Evolutionary conservation across 257 asterid species (phyloP).

Genomic region (Eucommia ulmoides): DNA sequence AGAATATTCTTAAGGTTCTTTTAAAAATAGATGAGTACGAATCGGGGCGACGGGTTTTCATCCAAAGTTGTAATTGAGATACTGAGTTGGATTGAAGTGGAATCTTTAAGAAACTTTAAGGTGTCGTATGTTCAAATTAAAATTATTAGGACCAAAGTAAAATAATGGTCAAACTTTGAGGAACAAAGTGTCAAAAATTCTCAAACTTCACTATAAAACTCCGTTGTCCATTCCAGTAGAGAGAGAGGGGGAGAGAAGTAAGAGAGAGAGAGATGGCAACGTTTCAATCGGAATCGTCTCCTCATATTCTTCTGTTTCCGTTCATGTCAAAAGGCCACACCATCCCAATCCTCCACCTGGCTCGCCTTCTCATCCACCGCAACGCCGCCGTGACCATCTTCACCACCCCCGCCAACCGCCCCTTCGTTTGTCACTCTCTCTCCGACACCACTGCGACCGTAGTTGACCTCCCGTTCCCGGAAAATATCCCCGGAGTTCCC

Average conservation of each 20-base stretch:
- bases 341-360: background rate
- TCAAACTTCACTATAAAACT: no score
- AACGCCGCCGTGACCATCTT: background rate
- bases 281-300: background rate
- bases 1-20: no score
- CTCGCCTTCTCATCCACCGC: background rate
- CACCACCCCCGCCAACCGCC: background rate
- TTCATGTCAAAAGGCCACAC: background rate
- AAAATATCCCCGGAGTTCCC: slow-evolving; percentile 35
- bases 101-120: no score
- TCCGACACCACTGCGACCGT: slow-evolving; percentile 8
- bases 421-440: background rate
- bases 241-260: background rate
- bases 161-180: no score
- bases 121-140: no score
- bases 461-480: slow-evolving; percentile 53
- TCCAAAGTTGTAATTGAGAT: no score
- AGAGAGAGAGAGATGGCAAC: background rate
- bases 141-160: no score
- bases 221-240: no score
- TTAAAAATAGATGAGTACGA: no score
- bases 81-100: no score
- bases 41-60: no score
- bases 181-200: no score
- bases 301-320: background rate